A percentile compares a stretch with the other conserved stretches of the same genome.
phyloP scores from a whole-genome alignment of 1,139 yeast genomes.

The Arxiozyma bovina region DNA sequence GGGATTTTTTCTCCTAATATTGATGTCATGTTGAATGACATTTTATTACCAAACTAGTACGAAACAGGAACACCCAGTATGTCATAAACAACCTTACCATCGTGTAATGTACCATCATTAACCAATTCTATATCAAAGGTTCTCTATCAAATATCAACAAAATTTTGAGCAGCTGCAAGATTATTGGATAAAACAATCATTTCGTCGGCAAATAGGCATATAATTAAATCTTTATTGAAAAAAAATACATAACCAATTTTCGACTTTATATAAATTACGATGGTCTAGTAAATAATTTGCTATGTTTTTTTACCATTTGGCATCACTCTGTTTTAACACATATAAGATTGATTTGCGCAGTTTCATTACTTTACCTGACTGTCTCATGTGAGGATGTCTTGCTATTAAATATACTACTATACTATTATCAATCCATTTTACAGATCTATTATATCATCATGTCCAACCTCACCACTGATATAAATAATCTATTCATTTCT shows the following conservation, averaged over 20 bases:
- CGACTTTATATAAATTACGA: not conserved
- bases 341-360: slow-evolving; percentile 8
- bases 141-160: not conserved
- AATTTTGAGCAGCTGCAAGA: not conserved
- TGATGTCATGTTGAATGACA: slow-evolving; percentile 6
- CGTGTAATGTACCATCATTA: not conserved
- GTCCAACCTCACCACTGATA: too few relatives aligned
- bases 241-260: not conserved
- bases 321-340: slow-evolving; percentile 11
- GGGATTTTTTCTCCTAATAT: slow-evolving; percentile 1
- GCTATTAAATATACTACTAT: too few relatives aligned
- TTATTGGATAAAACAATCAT: not conserved
- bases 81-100: slow-evolving; percentile 2
- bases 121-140: slow-evolving; percentile 4
- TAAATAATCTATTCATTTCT: too few relatives aligned
- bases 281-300: not conserved
- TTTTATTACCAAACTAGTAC: not conserved
- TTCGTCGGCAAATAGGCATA: slow-evolving; percentile 11
- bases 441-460: too few relatives aligned
- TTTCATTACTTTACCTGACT: slow-evolving; percentile 8
- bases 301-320: slow-evolving; percentile 10
- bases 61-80: slow-evolving; percentile 6
- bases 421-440: too few relatives aligned
- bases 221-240: not conserved
- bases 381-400: too few relatives aligned